Conservation (phyloP, 163 green algal species). For the Prototheca cutis region DNA sequence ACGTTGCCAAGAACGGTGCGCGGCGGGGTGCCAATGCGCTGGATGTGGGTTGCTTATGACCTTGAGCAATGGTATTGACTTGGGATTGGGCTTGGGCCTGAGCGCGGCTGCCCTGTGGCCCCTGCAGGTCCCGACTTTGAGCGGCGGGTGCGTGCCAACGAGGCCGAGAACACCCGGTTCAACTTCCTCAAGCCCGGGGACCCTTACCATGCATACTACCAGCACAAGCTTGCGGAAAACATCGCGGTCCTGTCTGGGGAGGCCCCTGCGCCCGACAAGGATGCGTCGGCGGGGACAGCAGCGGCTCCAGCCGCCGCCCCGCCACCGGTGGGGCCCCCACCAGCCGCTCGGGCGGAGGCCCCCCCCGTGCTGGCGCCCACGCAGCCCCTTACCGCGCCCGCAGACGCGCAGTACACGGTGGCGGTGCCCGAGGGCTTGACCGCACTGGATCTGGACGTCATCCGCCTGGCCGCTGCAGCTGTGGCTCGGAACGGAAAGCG, state of each 20-base stretch:
- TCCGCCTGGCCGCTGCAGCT: slow-evolving; percentile 90
- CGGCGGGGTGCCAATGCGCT: too few relatives aligned
- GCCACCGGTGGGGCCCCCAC: slow-evolving; percentile 5
- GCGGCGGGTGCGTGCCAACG: slow-evolving; percentile 78
- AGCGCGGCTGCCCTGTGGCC: neutral
- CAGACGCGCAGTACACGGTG: slow-evolving; percentile 79
- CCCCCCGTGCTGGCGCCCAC: slow-evolving; percentile 20
- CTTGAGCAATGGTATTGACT: neutral
- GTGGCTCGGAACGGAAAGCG: slow-evolving; percentile 85
- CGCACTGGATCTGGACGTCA: slow-evolving; percentile 80
- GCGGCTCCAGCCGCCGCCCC: slow-evolving; percentile 14
- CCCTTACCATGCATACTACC: slow-evolving; percentile 96
- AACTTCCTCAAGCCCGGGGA: slow-evolving; percentile 84
- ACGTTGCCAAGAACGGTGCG: slow-evolving; percentile 90
- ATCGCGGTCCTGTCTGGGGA: slow-evolving; percentile 14
- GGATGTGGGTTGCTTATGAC: neutral
- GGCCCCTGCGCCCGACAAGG: slow-evolving; percentile 17
- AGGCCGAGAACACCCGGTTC: slow-evolving; percentile 95
- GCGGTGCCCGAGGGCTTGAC: slow-evolving; percentile 81
- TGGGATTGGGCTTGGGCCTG: neutral
- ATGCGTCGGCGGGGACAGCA: slow-evolving; percentile 18
- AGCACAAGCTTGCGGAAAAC: slow-evolving; percentile 42
- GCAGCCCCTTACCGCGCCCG: slow-evolving; percentile 62
- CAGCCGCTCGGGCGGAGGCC: slow-evolving; percentile 1
- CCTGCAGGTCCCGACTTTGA: slow-evolving; percentile 82